Evolutionary conservation across 2,329 filamentous ascomycete species (phyloP), one percentile per base, ranked within the genome.

Genomic region (Aspergillus quadricinctus): DNA sequence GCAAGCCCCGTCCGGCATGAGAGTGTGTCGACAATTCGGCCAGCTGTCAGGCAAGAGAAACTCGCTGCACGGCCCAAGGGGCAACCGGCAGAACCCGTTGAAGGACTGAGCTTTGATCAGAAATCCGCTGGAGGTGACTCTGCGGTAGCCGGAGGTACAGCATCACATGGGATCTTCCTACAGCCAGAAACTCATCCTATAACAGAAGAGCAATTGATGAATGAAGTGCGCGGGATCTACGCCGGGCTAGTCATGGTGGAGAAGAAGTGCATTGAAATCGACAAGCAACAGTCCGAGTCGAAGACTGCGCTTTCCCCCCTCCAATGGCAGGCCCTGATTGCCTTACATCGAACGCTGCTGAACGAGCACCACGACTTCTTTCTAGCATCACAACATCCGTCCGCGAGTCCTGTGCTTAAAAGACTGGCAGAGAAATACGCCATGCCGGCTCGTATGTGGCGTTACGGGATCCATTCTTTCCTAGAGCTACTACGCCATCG

Each of bases 381-480:
- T 56, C 77, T 96, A 1, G 92, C 92, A 0, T 89, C 85, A 0
- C 92, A 97, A 63, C 92, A 97, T 66, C 92, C 91, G 0, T 88
- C 87, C 0, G 90, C 91, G 0, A 89, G 82, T 25, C 80, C 80
- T 0, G 84, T 87, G 0, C 70, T 97, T 0, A 81, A 83, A 3
- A 78, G 84, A 0, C 72, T 97, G 0, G 88, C 92, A 0, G 81
- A 82, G 0, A 94, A 94, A 59, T 96, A 96, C 64, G 86, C 86
- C 0, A 97, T 97, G 90, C 92, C 93, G 0, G 91, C 90, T 0
- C 80, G 93, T 0, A 94, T 97, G 89, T 97, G 94, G 94, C 82
- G 90, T 0, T 90, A 96, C 64, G 93, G 90, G 0, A 97, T 97
- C 3, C 91, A 95, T 67, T 87, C 85, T 0, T 94, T 94, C 56